Evolutionary conservation across 345 rosid genomes (phyloP).

Genomic region (Corymbia maculata): DNA sequence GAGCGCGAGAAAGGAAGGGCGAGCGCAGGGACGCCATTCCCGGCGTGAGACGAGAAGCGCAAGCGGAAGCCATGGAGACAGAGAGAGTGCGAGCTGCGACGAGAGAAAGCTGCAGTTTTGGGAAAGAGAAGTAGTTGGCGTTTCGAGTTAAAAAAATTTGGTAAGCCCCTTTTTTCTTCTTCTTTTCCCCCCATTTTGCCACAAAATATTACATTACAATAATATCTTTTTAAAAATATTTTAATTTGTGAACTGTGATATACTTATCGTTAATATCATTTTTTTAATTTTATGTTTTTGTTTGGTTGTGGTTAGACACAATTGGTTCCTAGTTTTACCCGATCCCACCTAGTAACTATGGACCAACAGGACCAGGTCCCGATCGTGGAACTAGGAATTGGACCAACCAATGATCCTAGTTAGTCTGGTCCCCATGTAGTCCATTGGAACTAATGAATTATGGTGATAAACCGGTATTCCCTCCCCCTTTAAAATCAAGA

Average conservation of each 20-base stretch:
- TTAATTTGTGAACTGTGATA: neutral
- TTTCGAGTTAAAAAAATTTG: accelerated
- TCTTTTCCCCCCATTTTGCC: accelerated
- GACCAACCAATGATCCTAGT: too few relatives aligned
- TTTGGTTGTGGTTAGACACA: neutral
- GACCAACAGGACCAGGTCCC: too few relatives aligned
- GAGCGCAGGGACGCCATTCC: neutral
- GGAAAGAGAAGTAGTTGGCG: neutral
- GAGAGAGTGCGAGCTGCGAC: neutral
- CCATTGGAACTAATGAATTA: too few relatives aligned
- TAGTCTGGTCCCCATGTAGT: too few relatives aligned
- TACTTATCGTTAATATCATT: accelerated
- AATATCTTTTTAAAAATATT: accelerated
- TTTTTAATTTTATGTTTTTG: too few relatives aligned
- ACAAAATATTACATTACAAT: neutral
- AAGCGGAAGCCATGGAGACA: neutral
- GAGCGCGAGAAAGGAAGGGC: neutral
- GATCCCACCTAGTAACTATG: too few relatives aligned
- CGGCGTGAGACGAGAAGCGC: neutral
- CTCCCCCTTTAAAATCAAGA: too few relatives aligned
- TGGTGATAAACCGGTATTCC: too few relatives aligned
- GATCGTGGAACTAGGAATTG: too few relatives aligned
- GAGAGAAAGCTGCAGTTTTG: neutral
- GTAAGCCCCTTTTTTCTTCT: accelerated
- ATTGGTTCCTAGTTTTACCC: too few relatives aligned